Conservation (phyloP, 176 grass and related monocot species). For the Aegilops umbellulata region DNA sequence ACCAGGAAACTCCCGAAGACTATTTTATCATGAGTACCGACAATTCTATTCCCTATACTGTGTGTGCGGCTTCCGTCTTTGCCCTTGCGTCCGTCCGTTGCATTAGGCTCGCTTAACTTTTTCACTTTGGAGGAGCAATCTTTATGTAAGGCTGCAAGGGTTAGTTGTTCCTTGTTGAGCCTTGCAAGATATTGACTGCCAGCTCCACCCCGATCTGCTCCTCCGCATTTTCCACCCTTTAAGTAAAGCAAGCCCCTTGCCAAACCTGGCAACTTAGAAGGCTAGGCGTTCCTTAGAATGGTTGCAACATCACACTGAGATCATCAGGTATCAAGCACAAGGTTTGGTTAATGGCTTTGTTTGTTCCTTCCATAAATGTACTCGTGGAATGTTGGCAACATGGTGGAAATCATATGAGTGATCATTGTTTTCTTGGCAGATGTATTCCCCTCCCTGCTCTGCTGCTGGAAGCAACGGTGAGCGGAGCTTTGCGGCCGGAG, state of each 20-base stretch:
- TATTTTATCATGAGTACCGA: slow-evolving; percentile 83
- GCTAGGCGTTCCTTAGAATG: slow-evolving; percentile 27
- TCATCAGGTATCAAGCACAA: slow-evolving; percentile 18
- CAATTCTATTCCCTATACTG: slow-evolving; percentile 41
- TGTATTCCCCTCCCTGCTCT: slow-evolving; percentile 41
- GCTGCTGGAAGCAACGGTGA: slow-evolving; percentile 38
- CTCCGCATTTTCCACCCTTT: slow-evolving; percentile 49
- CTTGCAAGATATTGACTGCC: slow-evolving; percentile 83
- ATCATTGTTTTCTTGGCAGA: slow-evolving; percentile 44
- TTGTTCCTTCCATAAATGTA: slow-evolving; percentile 25
- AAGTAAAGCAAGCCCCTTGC: slow-evolving; percentile 55
- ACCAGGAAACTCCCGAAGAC: slow-evolving; percentile 59
- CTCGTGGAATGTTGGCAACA: slow-evolving; percentile 30
- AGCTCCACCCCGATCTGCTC: slow-evolving; percentile 40
- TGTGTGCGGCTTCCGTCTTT: slow-evolving; percentile 37
- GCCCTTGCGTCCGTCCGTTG: slow-evolving; percentile 50
- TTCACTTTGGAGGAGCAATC: slow-evolving; percentile 89
- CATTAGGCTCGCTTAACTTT: slow-evolving; percentile 62
- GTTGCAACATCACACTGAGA: slow-evolving; percentile 21
- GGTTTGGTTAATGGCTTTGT: slow-evolving; percentile 40
- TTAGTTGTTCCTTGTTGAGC: slow-evolving; percentile 84
- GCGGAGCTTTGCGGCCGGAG: slow-evolving; percentile 42
- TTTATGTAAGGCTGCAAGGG: slow-evolving; percentile 76
- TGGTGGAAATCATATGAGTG: slow-evolving; percentile 1
- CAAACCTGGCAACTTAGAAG: slow-evolving; percentile 43